A percentile compares a stretch with the other conserved stretches of the same genome.
Conservation (phyloP, 345 rosid species). For the Pelargonium nanum region DNA sequence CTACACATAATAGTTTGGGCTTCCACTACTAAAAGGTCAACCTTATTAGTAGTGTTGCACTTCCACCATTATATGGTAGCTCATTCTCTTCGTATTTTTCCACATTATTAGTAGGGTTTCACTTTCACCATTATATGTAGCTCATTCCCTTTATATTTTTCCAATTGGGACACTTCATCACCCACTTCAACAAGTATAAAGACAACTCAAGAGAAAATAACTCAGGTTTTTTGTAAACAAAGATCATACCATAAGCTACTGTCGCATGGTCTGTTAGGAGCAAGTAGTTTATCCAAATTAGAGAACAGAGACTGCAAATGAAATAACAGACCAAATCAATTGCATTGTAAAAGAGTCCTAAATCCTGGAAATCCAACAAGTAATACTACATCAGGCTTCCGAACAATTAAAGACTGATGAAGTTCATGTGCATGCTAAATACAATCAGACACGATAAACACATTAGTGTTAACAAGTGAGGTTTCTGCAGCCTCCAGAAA, state of each 20-base stretch:
- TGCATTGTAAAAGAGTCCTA: not conserved
- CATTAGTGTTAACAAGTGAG: not conserved
- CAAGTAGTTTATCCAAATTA: conserved; percentile 67
- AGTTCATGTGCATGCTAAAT: no score
- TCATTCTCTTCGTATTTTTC: no score
- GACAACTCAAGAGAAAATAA: not conserved
- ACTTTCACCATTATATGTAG: no score
- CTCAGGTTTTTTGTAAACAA: not conserved
- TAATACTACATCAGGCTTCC: not conserved
- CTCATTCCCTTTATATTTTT: no score
- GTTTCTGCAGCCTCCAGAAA: not conserved
- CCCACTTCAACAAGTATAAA: not conserved
- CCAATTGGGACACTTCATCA: not conserved
- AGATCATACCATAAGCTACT: conserved; percentile 71
- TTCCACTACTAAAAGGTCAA: no score
- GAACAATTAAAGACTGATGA: not conserved
- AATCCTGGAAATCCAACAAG: no score
- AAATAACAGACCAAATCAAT: conserved; percentile 9
- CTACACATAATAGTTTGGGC: no score
- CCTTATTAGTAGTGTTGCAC: no score
- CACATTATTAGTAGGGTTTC: no score
- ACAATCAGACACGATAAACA: no score
- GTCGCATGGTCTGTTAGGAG: conserved; percentile 88
- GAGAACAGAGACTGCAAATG: conserved; percentile 64
- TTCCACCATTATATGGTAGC: no score